Evolutionary conservation across 176 grass and related monocot species (phyloP), one percentile per base, ranked within the genome.

Genomic region (Aegilops sharonensis): DNA sequence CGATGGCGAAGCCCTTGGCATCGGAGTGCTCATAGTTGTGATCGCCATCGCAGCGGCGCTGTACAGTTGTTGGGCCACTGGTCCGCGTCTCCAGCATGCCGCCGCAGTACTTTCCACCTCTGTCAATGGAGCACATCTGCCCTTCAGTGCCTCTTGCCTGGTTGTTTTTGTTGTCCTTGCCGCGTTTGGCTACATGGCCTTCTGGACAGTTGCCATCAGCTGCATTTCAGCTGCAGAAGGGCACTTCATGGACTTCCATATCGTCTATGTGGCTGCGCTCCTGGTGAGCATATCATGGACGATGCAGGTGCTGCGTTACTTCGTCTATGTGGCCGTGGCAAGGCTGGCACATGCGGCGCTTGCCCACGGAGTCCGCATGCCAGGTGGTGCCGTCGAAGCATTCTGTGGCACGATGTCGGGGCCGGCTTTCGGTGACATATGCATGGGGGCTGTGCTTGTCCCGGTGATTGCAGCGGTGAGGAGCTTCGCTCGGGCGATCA

Each of bases 221-320:
- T 92, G 90, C 66, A 92, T 93, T 63, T 68, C 90, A 9, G 96
- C 92, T 54, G 75, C 81, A 84, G 86, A 89, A 81, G 72, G 84
- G 48, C 80, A 85, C 81, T 84, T 88, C 50, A 85, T 88, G 89
- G 75, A 81, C 25, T 89, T 92, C 52, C 84, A 64, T 42, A 17
- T 88, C 36, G 78, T 90, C 59, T 95, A 89, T 86, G 92, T 92
- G 81, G 71, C 73, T 30, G 78, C 82, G 20, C 92, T 98, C 78
- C 82, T 98, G 79, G 88, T 91, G 18, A 98, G 87, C 88, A 86
- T 98, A 68, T 82, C 84, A 35, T 95, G 96, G 96, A 98, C 92
- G 56, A 98, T 98, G 96, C 93, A 95, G 76, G 83, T 90, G 32
- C 60, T 92, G 74, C 85, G 89, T 9, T 95, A 95, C 35, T 10